Evolutionary conservation across 1,284 basidiomycete species (phyloP).

Genomic region (Ustilago cynodontis): DNA sequence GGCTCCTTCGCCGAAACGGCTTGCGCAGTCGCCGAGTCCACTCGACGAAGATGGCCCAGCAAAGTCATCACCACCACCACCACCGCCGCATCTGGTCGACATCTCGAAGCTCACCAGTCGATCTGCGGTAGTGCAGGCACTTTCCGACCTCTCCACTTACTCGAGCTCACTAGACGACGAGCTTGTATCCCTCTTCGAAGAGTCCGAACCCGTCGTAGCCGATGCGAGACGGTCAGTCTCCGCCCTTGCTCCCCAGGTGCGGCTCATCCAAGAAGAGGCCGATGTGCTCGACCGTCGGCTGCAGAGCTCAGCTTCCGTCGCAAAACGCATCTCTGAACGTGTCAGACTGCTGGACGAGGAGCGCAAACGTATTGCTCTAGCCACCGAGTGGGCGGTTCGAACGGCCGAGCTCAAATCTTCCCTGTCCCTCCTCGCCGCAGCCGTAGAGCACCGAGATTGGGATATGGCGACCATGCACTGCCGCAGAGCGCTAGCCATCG

Average conservation of each 20-base stretch:
- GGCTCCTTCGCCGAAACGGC: background rate
- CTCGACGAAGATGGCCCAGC: conserved; percentile 8
- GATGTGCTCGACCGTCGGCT: conserved; percentile 76
- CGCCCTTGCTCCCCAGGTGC: conserved; percentile 77
- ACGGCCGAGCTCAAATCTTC: conserved; percentile 93
- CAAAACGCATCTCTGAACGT: conserved; percentile 87
- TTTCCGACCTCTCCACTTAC: conserved; percentile 78
- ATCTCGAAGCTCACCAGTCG: conserved; percentile 47
- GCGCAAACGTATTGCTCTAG: conserved; percentile 85
- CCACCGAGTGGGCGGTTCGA: conserved; percentile 84
- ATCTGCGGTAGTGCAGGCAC: conserved; percentile 59
- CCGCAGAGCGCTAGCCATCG: conserved; percentile 86
- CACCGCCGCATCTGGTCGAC: conserved; percentile 24
- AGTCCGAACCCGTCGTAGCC: conserved; percentile 64
- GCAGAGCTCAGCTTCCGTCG: conserved; percentile 81
- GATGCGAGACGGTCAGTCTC: conserved; percentile 67
- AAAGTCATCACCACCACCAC: background rate
- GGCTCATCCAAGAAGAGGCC: conserved; percentile 77
- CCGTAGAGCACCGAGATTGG: conserved; percentile 91
- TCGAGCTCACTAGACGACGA: conserved; percentile 82
- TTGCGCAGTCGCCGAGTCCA: conserved; percentile 11
- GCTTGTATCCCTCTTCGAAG: conserved; percentile 80
- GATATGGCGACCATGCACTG: conserved; percentile 92
- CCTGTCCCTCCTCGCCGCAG: conserved; percentile 78
- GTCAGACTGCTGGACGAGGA: conserved; percentile 90